Evolutionary conservation across 2,329 filamentous ascomycete species (phyloP).

Genomic region (Xylariales sp.): DNA sequence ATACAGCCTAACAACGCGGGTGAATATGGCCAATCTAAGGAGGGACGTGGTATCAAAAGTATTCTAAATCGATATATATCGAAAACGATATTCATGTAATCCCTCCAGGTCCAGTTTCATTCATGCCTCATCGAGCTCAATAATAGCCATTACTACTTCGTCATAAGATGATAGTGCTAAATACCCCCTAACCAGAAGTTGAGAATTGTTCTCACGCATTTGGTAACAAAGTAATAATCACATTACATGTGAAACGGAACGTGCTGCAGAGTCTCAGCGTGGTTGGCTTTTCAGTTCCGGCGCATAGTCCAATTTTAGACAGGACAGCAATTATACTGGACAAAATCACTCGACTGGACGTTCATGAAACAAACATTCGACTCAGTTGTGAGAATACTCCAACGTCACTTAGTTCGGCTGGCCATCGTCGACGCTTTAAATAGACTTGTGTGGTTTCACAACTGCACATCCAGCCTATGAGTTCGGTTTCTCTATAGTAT

Average conservation of each 20-base stretch:
- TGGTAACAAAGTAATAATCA: slow-evolving; percentile 2
- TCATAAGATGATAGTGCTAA: background rate
- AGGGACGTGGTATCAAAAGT: background rate
- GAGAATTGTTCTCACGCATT: slow-evolving; percentile 3
- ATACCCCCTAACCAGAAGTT: background rate
- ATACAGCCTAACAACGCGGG: background rate
- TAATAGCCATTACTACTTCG: background rate
- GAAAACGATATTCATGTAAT: background rate
- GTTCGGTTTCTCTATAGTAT: background rate
- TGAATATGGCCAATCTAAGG: background rate
- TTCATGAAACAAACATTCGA: slow-evolving; percentile 26
- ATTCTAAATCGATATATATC: background rate
- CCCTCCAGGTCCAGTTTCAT: background rate
- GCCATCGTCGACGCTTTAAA: slow-evolving; percentile 18
- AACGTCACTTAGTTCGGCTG: background rate
- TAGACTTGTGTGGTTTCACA: slow-evolving; percentile 28
- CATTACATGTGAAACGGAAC: slow-evolving; percentile 18
- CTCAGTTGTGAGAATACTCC: slow-evolving; percentile 9
- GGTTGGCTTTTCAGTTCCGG: background rate
- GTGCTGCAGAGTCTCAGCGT: slow-evolving; percentile 1
- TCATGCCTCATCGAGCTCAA: background rate
- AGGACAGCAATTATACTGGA: slow-evolving; percentile 1
- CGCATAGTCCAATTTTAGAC: slow-evolving; percentile 11
- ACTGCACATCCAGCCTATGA: background rate
- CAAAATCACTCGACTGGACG: slow-evolving; percentile 10